Conservation (phyloP, 495 filamentous ascomycete species). For the Penicillium robsamsonii region DNA sequence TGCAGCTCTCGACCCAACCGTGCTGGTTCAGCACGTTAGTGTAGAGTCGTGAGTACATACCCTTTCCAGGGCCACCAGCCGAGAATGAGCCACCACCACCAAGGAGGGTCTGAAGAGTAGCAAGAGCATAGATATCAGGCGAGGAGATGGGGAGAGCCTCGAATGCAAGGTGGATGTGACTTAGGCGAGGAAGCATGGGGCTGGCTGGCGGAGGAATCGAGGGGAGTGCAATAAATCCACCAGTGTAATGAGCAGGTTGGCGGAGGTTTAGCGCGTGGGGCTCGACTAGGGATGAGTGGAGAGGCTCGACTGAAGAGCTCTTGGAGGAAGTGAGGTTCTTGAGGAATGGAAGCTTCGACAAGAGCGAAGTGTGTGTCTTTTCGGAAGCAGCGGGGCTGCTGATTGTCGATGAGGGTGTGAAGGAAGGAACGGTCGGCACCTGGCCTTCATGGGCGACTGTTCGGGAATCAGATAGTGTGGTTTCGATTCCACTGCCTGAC, state of each 20-base stretch:
- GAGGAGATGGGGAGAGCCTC: conserved; percentile 90
- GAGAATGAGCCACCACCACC: conserved; percentile 96
- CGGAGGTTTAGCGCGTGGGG: conserved; percentile 55
- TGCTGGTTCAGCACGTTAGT: conserved; percentile 97
- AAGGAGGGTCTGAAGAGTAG: conserved; percentile 93
- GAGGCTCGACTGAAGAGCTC: conserved; percentile 51
- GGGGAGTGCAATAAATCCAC: conserved; percentile 84
- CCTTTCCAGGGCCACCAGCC: conserved; percentile 96
- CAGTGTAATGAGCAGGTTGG: conserved; percentile 81
- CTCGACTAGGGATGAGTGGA: conserved; percentile 43
- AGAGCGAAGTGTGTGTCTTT: conserved; percentile 52
- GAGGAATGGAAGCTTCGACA: conserved; percentile 88
- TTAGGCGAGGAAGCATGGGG: conserved; percentile 75
- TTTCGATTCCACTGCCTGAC: conserved; percentile 55
- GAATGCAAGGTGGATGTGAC: conserved; percentile 91
- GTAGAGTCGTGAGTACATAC: conserved; percentile 97
- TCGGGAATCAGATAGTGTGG: conserved; percentile 51
- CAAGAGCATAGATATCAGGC: conserved; percentile 91
- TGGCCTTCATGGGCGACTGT: conserved; percentile 39
- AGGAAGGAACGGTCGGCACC: conserved; percentile 42
- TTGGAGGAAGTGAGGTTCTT: conserved; percentile 80
- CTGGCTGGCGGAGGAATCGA: conserved; percentile 72
- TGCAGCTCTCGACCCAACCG: conserved; percentile 92
- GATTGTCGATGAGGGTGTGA: conserved; percentile 40
- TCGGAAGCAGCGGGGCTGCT: conserved; percentile 39